phyloP scores from a whole-genome alignment of 169 alveolate species.

The Plasmodium gonderi region DNA sequence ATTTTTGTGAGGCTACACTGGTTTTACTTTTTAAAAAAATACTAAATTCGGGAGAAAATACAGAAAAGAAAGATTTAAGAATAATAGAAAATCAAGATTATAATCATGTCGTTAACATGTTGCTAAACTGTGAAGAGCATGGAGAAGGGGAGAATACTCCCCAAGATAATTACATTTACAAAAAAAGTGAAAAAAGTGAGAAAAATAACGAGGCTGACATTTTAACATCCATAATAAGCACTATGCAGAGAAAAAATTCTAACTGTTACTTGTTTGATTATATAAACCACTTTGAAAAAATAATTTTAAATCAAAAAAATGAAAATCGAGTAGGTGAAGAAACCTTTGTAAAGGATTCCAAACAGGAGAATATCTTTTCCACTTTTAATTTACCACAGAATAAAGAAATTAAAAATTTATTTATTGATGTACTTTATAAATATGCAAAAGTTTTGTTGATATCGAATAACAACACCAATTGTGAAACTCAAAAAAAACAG shows the following conservation, averaged over 20 bases:
- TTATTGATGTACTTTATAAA: slow-evolving; percentile 21
- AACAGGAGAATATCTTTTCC: slow-evolving; percentile 18
- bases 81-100: slow-evolving; percentile 4
- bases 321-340: not conserved
- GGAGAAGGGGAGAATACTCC: not conserved
- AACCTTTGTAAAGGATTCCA: not conserved
- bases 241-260: slow-evolving; percentile 6
- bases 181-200: not conserved
- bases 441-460: slow-evolving; percentile 24
- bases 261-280: slow-evolving; percentile 35
- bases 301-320: not conserved
- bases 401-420: slow-evolving; percentile 29
- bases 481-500: not conserved
- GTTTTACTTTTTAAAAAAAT: slow-evolving; percentile 43
- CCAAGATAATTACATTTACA: slow-evolving; percentile 8
- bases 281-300: slow-evolving; percentile 29
- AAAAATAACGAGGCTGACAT: not conserved
- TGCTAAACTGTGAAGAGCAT: slow-evolving; percentile 1
- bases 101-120: slow-evolving; percentile 50
- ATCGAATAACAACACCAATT: not conserved
- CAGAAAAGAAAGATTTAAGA: not conserved
- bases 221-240: not conserved
- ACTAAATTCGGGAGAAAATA: not conserved
- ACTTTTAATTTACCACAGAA: slow-evolving; percentile 20
- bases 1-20: slow-evolving; percentile 41